phyloP scores from a whole-genome alignment of 192 early-diverging fungal genomes.

The Gonapodya prolifera region DNA sequence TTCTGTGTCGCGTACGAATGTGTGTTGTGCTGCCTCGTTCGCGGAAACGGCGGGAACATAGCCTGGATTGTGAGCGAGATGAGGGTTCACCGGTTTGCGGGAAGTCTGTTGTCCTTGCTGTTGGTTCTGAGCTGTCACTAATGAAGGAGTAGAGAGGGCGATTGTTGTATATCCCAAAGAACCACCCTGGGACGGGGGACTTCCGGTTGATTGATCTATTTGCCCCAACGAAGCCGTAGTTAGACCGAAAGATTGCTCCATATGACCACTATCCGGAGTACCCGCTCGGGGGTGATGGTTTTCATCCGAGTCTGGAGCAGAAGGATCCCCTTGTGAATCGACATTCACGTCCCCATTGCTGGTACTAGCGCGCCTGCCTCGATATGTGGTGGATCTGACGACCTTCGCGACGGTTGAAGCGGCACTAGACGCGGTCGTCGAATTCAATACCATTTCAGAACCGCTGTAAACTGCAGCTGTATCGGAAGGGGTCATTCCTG shows the following conservation, averaged over 20 bases:
- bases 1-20: conserved; percentile 24
- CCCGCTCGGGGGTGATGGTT: background rate
- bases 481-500: background rate
- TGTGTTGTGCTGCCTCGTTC: conserved; percentile 10
- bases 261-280: background rate
- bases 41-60: background rate
- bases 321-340: too few relatives aligned
- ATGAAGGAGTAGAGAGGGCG: background rate
- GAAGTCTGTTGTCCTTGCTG: background rate
- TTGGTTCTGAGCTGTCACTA: too few relatives aligned
- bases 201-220: background rate
- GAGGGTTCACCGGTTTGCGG: background rate
- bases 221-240: background rate
- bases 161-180: background rate
- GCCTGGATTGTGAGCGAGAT: background rate
- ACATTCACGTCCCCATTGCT: background rate
- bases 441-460: background rate
- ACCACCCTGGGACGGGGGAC: background rate
- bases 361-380: background rate
- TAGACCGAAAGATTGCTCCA: background rate
- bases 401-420: background rate
- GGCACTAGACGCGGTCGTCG: background rate
- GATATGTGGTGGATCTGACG: background rate
- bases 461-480: background rate
- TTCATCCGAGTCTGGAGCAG: too few relatives aligned